A percentile compares a stretch with the other conserved stretches of the same genome.
These are phyloP conservation scores for Pseudocercospora vitis DNA, from an alignment of 2,329 filamentous ascomycete species.

Conservation along the genomic window DNA sequence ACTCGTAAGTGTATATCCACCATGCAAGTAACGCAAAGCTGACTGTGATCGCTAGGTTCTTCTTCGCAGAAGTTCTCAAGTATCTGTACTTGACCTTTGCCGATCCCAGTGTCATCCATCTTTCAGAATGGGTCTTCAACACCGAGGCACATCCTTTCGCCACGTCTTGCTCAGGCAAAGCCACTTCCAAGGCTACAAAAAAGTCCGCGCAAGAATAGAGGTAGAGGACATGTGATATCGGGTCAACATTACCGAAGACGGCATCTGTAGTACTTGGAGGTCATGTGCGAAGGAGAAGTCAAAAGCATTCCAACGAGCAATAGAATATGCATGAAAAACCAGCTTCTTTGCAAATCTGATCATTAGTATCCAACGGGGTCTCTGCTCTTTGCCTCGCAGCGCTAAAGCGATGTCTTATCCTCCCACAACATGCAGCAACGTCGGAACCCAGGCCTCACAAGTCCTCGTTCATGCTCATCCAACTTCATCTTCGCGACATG, in stretches of 20 bases:
- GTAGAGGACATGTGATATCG: background rate
- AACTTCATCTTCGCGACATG: conserved; percentile 22
- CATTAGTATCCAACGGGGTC: no score
- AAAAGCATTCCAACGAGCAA: background rate
- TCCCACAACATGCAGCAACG: conserved; percentile 24
- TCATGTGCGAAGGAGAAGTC: no score
- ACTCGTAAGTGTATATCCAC: conserved; percentile 8
- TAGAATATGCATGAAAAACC: background rate
- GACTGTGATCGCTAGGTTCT: conserved; percentile 35
- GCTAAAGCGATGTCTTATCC: conserved; percentile 8
- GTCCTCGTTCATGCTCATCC: conserved; percentile 12
- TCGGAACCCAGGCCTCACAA: conserved; percentile 12
- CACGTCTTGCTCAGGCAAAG: conserved; percentile 9
- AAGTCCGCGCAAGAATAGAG: background rate
- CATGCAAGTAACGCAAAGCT: background rate
- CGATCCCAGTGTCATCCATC: conserved; percentile 43
- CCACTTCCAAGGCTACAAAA: background rate
- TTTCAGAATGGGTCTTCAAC: conserved; percentile 51
- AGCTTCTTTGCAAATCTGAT: background rate
- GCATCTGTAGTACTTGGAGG: background rate
- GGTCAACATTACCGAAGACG: background rate
- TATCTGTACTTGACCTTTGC: conserved; percentile 50
- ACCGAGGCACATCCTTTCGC: conserved; percentile 49
- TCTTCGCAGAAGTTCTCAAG: conserved; percentile 84
- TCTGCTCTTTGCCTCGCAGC: no score